Conservation (phyloP, 352 stramenopile genomes). For the Pilasporangium apinafurcum region DNA sequence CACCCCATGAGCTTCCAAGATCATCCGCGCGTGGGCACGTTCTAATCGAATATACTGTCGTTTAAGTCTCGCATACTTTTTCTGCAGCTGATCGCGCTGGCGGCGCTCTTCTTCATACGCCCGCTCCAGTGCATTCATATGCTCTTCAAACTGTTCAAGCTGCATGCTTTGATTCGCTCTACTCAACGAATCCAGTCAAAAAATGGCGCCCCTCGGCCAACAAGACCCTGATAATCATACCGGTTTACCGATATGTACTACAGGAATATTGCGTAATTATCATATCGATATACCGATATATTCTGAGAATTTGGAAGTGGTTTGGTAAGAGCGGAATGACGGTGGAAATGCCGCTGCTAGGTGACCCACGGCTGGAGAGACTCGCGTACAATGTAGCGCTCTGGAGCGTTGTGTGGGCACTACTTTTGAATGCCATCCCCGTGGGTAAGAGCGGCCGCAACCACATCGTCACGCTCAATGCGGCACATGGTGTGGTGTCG, state of each 20-base stretch:
- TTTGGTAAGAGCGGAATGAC: too few species aligned
- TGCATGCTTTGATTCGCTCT: too few species aligned
- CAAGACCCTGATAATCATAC: conserved; percentile 4
- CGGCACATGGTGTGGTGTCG: conserved; percentile 55
- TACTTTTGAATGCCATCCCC: conserved; percentile 34
- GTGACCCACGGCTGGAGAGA: conserved; percentile 22
- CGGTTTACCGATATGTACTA: too few species aligned
- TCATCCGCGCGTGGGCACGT: conserved; percentile 32
- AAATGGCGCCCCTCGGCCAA: too few species aligned
- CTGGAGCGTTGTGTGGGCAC: conserved; percentile 48
- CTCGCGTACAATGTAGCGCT: conserved; percentile 22
- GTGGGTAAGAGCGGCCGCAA: conserved; percentile 33
- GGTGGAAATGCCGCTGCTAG: background rate
- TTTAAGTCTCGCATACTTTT: conserved; percentile 71
- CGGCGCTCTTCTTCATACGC: conserved; percentile 40
- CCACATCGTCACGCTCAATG: conserved; percentile 70
- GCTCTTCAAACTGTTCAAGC: conserved; percentile 13
- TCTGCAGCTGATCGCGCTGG: conserved; percentile 45
- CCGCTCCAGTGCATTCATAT: conserved; percentile 31
- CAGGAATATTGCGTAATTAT: too few species aligned
- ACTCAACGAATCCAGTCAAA: too few species aligned
- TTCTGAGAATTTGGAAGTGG: too few species aligned
- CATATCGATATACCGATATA: background rate
- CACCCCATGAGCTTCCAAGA: conserved; percentile 13
- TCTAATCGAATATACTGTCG: conserved; percentile 57